These are phyloP conservation scores for Calocera viscosa DNA, from an alignment of 768 basidiomycete species.

Conservation along the genomic window DNA sequence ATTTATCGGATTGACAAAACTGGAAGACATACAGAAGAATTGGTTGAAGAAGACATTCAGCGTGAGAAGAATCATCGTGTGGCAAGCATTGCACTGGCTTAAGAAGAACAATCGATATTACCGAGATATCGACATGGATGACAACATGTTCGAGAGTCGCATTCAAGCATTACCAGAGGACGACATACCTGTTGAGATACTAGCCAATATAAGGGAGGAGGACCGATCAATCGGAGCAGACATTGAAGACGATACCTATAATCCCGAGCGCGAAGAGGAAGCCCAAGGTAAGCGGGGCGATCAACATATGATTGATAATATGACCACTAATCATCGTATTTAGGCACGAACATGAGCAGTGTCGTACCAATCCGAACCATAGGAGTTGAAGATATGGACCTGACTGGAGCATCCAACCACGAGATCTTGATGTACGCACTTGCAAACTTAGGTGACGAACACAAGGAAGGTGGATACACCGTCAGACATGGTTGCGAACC, in stretches of 20 bases:
- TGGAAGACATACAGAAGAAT: conserved; percentile 18
- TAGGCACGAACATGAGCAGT: too few species aligned
- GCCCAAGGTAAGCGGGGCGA: too few species aligned
- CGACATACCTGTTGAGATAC: conserved; percentile 27
- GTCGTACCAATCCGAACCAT: background rate
- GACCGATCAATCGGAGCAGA: conserved; percentile 15
- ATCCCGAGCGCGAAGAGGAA: conserved; percentile 17
- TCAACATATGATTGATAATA: too few species aligned
- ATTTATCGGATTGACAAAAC: conserved; percentile 26
- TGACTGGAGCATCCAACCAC: conserved; percentile 16
- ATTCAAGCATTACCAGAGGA: conserved; percentile 26
- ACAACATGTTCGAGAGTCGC: background rate
- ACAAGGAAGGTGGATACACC: conserved; percentile 21
- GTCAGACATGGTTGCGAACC: conserved; percentile 19
- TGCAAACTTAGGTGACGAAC: conserved; percentile 19
- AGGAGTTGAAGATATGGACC: conserved; percentile 25
- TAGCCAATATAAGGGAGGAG: conserved; percentile 16
- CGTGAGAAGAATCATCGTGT: conserved; percentile 25
- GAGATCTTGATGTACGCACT: conserved; percentile 26
- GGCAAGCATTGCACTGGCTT: conserved; percentile 28
- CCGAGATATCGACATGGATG: conserved; percentile 23
- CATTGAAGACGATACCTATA: conserved; percentile 27
- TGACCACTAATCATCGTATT: too few species aligned
- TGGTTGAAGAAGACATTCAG: conserved; percentile 26
- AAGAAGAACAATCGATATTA: conserved; percentile 31